These are phyloP conservation scores for Ilex paraguariensis DNA, from an alignment of 305 asterid species.

Conservation along the genomic window DNA sequence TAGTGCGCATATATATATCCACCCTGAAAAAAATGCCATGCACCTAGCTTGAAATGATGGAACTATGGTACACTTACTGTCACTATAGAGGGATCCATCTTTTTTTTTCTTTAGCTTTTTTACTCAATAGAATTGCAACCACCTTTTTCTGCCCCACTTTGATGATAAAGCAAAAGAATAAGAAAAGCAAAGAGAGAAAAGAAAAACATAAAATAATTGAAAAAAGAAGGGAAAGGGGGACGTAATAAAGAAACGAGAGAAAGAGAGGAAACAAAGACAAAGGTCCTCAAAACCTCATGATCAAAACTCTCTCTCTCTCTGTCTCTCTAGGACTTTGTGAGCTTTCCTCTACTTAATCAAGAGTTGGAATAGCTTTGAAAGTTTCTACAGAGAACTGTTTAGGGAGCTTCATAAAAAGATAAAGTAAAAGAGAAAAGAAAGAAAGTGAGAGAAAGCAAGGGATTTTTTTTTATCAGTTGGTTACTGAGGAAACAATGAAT, in stretches of 20 bases:
- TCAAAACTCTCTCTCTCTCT: slow-evolving; percentile 21
- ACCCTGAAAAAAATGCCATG: too few species aligned
- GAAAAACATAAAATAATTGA: slow-evolving; percentile 15
- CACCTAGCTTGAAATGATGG: too few species aligned
- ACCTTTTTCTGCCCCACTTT: slow-evolving; percentile 44
- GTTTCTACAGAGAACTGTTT: slow-evolving; percentile 38
- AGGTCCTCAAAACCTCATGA: slow-evolving; percentile 33
- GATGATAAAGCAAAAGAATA: slow-evolving; percentile 59
- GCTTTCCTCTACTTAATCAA: slow-evolving; percentile 42
- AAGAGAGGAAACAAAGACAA: slow-evolving; percentile 29
- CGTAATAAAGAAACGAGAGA: slow-evolving; percentile 25
- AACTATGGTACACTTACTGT: slow-evolving; percentile 6
- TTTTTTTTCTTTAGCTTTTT: slow-evolving; percentile 18
- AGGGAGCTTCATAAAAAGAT: slow-evolving; percentile 25
- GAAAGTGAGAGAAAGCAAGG: slow-evolving; percentile 9
- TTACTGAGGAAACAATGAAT: slow-evolving; percentile 31
- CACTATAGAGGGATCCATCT: slow-evolving; percentile 12
- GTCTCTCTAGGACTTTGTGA: slow-evolving; percentile 19
- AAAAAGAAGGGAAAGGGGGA: slow-evolving; percentile 22
- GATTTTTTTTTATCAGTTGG: slow-evolving; percentile 17
- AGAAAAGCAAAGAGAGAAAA: slow-evolving; percentile 31
- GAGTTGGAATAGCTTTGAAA: slow-evolving; percentile 40
- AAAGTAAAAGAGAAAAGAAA: slow-evolving; percentile 25
- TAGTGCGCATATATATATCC: too few species aligned
- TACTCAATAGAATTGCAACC: slow-evolving; percentile 26